phyloP scores from a whole-genome alignment of 805 yeast genomes.

The Maudiozyma pseudohumilis region DNA sequence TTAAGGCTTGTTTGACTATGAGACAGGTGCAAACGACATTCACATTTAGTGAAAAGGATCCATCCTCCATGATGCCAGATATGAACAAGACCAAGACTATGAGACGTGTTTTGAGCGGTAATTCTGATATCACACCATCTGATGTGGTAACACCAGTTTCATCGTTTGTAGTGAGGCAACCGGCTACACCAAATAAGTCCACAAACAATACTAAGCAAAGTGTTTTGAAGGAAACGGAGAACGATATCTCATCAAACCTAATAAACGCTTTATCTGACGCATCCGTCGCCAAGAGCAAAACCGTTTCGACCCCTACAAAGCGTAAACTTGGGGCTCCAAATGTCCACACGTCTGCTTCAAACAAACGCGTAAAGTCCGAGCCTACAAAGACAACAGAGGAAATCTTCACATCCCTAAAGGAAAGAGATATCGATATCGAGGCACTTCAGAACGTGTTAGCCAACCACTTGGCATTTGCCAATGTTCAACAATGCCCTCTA shows the following conservation, averaged over 20 bases:
- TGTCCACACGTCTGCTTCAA: not conserved
- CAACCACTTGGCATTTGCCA: conserved; percentile 85
- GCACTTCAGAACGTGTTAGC: conserved; percentile 57
- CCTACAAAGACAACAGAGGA: conserved; percentile 4
- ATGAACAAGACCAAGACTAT: too few relatives aligned
- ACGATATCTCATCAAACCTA: not conserved
- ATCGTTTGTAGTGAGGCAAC: conserved; percentile 1
- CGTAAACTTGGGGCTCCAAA: conserved; percentile 1
- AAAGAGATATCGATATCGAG: conserved; percentile 33
- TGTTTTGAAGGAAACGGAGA: not conserved
- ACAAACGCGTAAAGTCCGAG: not conserved
- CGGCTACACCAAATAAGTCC: conserved; percentile 4
- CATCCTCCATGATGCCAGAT: too few relatives aligned
- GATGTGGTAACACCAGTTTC: conserved; percentile 2
- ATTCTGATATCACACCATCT: too few relatives aligned
- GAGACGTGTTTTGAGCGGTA: too few relatives aligned
- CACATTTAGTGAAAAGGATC: too few relatives aligned
- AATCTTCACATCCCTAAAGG: conserved; percentile 4
- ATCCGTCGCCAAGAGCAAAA: too few relatives aligned
- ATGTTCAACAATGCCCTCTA: conserved; percentile 83
- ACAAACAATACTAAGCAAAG: not conserved
- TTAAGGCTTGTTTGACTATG: conserved; percentile 28
- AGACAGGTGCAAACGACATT: conserved; percentile 2
- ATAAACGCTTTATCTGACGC: not conserved
- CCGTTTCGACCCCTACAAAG: not conserved